Conservation (phyloP, 768 basidiomycete species). For the Phallus indusiatus region DNA sequence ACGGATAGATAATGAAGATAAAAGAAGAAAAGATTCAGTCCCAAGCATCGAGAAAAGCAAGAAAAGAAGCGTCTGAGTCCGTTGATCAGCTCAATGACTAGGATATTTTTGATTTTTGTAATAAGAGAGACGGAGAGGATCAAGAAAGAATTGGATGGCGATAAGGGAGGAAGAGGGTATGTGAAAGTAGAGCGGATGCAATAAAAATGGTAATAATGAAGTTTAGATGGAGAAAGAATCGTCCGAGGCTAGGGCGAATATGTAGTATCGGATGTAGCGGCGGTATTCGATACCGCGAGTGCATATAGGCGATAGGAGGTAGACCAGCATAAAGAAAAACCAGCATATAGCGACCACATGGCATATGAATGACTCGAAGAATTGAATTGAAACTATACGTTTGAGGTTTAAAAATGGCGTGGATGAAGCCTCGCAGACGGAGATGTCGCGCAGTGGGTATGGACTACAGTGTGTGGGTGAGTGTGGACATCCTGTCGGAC, state of each 20-base stretch:
- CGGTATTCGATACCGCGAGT: background rate
- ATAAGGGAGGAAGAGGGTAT: background rate
- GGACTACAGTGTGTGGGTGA: too few relatives aligned
- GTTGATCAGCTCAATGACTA: too few relatives aligned
- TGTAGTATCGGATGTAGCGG: background rate
- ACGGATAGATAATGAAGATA: too few relatives aligned
- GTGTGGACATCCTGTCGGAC: too few relatives aligned
- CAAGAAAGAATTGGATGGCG: background rate
- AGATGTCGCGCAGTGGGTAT: too few relatives aligned
- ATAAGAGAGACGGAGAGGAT: background rate
- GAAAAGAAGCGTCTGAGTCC: too few relatives aligned
- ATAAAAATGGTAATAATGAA: background rate
- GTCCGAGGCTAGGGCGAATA: background rate
- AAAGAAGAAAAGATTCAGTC: too few relatives aligned
- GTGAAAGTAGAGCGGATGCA: background rate
- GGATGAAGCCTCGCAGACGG: too few relatives aligned
- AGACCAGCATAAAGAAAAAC: background rate
- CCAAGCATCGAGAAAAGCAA: too few relatives aligned
- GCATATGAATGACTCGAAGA: background rate
- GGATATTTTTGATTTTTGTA: too few relatives aligned
- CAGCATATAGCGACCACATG: background rate
- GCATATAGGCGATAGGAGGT: background rate
- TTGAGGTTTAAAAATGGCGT: background rate
- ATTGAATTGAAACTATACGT: background rate
- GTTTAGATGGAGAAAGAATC: background rate